phyloP scores from a whole-genome alignment of 73 alveolate species.

The Paramecium pentaurelia region DNA sequence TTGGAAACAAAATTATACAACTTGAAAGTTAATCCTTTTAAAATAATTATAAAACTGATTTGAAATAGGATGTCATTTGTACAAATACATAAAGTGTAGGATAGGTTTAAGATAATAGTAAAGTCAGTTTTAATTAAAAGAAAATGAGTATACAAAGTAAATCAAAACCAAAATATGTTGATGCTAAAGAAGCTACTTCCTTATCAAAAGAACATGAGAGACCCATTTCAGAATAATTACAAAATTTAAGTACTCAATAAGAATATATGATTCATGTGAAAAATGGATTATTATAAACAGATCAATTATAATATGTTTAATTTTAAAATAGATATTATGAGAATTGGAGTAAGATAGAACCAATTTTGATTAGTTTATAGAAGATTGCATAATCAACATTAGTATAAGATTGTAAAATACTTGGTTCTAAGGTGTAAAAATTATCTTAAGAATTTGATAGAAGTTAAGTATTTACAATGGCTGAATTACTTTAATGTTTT shows the following conservation, averaged over 20 bases:
- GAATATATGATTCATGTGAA: not conserved
- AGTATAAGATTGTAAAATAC: not conserved
- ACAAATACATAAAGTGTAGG: not conserved
- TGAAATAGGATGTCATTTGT: not conserved
- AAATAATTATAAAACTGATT: not conserved
- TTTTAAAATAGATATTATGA: constrained; percentile 18
- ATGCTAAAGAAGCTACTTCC: not conserved
- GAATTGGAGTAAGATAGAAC: constrained; percentile 26
- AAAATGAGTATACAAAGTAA: not conserved
- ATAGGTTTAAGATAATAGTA: not conserved
- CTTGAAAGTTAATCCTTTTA: not conserved
- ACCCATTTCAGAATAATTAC: not conserved
- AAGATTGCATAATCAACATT: not conserved
- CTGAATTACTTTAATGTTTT: not conserved
- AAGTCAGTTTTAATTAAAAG: not conserved
- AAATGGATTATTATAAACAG: not conserved
- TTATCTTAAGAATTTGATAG: not conserved
- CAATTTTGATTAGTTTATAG: not conserved
- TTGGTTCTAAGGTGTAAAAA: not conserved
- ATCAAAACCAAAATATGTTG: not conserved
- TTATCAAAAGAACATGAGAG: not conserved
- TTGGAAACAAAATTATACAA: not conserved
- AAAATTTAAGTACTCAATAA: not conserved
- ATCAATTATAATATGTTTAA: not conserved
- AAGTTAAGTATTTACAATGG: not conserved